Percentiles rank a stretch among this genome's conserved stretches.
These are phyloP conservation scores for Zygotorulaspora florentina DNA, from an alignment of 805 yeast species.

Conservation along the genomic window DNA sequence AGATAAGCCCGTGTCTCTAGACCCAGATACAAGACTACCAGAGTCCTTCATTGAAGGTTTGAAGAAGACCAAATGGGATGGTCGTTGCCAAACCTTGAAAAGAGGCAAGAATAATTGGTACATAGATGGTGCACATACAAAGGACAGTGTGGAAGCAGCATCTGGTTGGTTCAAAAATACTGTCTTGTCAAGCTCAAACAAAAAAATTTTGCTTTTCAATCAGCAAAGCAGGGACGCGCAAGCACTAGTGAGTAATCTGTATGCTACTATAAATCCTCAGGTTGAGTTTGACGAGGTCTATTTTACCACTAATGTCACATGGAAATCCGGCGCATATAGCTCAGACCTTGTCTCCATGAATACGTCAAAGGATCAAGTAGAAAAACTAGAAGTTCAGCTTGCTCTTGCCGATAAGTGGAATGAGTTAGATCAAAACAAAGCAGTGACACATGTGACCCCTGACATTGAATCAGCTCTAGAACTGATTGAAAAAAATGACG, in stretches of 20 bases:
- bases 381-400: conserved; percentile 76
- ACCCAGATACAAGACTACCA: conserved; percentile 37
- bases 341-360: conserved; percentile 83
- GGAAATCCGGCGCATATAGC: conserved; percentile 76
- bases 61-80: conserved; percentile 80
- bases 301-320: conserved; percentile 89
- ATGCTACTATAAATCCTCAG: conserved; percentile 39
- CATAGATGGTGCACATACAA: conserved; percentile 94
- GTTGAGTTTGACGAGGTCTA: conserved; percentile 67
- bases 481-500: conserved; percentile 39
- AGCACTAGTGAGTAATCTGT: conserved; percentile 53
- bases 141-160: conserved; percentile 81
- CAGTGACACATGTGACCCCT: conserved; percentile 51
- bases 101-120: conserved; percentile 60
- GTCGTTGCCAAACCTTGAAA: conserved; percentile 76
- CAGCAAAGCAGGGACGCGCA: conserved; percentile 90
- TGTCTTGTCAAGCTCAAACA: conserved; percentile 14
- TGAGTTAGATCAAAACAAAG: conserved; percentile 39
- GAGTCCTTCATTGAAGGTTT: conserved; percentile 55
- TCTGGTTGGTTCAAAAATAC: conserved; percentile 64
- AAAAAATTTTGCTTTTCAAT: conserved; percentile 70
- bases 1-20: conserved; percentile 19
- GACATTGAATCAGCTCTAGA: conserved; percentile 72
- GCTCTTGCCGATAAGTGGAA: conserved; percentile 68
- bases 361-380: conserved; percentile 73